phyloP scores from a whole-genome alignment of 2,329 filamentous ascomycete genomes.

The Tricladium varicosporioides region DNA sequence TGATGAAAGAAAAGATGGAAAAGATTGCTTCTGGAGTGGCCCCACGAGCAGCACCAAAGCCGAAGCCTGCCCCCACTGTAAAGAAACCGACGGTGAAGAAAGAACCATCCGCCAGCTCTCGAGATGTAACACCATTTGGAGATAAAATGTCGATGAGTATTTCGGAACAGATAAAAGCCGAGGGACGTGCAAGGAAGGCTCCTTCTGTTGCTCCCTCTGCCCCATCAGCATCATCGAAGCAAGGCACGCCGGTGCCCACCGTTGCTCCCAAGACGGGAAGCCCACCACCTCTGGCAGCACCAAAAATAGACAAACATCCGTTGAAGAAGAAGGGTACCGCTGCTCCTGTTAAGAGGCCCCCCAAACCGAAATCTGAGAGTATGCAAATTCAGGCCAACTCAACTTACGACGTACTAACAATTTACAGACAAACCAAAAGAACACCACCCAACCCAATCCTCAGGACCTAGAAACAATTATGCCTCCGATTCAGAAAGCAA shows the following conservation, averaged over 20 bases:
- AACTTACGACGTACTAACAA: too few relatives aligned
- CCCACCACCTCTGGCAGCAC: constrained; percentile 11
- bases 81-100: constrained; percentile 20
- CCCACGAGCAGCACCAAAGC: constrained; percentile 15
- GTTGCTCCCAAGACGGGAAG: constrained; percentile 21
- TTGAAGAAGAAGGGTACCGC: constrained; percentile 29
- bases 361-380: constrained; percentile 27
- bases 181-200: constrained; percentile 28
- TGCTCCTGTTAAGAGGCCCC: constrained; percentile 21
- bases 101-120: constrained; percentile 21
- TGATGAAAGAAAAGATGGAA: constrained; percentile 29
- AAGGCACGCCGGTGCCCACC: constrained; percentile 25
- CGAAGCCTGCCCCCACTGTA: constrained; percentile 2
- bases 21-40: constrained; percentile 15
- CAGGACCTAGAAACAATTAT: constrained; percentile 6
- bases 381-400: background rate
- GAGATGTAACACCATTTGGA: constrained; percentile 22
- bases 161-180: constrained; percentile 32
- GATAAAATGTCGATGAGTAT: constrained; percentile 26
- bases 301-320: constrained; percentile 24
- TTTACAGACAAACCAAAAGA: too few relatives aligned
- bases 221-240: constrained; percentile 18
- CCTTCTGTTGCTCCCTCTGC: constrained; percentile 20
- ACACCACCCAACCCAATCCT: constrained; percentile 16
- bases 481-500: constrained; percentile 30